A percentile compares a stretch with the other conserved stretches of the same genome.
phyloP scores from a whole-genome alignment of 305 asterid genomes.

The Andrographis paniculata region DNA sequence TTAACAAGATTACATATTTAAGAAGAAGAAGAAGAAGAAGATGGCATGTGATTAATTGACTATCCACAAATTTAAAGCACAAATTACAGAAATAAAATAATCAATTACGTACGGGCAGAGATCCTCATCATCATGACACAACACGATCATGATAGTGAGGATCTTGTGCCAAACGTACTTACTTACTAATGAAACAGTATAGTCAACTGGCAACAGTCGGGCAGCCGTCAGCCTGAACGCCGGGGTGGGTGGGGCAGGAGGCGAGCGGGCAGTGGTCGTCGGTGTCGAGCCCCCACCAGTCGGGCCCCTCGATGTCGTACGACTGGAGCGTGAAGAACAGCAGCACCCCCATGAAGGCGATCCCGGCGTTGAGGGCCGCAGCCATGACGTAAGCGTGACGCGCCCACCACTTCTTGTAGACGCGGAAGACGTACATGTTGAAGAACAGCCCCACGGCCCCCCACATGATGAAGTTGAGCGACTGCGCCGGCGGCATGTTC shows the following conservation, averaged over 20 bases:
- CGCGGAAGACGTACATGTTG: conserved; percentile 38
- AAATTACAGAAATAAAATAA: no score
- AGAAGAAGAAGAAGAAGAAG: no score
- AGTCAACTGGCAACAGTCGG: no score
- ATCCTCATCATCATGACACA: no score
- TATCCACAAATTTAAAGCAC: no score
- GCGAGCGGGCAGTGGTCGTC: conserved; percentile 62
- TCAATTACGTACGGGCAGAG: no score
- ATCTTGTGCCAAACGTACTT: no score
- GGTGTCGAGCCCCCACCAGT: conserved; percentile 57
- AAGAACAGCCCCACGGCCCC: conserved; percentile 43
- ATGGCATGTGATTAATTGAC: no score
- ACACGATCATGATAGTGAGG: no score
- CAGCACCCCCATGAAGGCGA: conserved; percentile 55
- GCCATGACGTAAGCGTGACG: conserved; percentile 49
- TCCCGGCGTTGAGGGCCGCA: conserved; percentile 57
- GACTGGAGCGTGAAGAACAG: conserved; percentile 40
- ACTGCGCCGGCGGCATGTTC: conserved; percentile 40
- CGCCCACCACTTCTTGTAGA: conserved; percentile 62
- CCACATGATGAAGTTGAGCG: conserved; percentile 47
- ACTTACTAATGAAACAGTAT: no score
- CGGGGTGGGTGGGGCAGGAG: conserved; percentile 45
- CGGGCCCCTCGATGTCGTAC: conserved; percentile 26
- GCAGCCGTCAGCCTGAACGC: conserved; percentile 33
- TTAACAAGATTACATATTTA: no score